Evolutionary conservation across 352 stramenopile species (phyloP), one percentile per base, ranked within the genome.

Genomic region (Globisporangium echinulatum): DNA sequence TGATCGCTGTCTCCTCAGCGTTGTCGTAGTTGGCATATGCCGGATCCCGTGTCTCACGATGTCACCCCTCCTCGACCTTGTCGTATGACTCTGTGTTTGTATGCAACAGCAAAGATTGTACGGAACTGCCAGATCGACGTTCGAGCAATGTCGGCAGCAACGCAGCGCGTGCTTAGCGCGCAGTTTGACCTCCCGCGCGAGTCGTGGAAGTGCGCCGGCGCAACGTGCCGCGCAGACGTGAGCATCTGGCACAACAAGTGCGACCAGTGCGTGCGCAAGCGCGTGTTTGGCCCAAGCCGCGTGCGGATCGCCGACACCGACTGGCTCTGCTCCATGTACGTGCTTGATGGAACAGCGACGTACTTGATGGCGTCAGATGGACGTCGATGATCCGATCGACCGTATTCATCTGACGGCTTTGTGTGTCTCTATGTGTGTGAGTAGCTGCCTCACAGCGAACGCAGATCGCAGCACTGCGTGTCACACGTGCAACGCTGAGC

Each of bases 271-370:
- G 60, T 47, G 0, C 69, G 59, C 4, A 72, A 74, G 52, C 77
- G 81, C n/a, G 63, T 82, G 61, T 88, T 84, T 63, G 62, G 71
- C 1, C 59, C 68, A 2, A 88, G 75, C 58, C 70, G 73, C 50
- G 69, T 76, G 11, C 74, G 69, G 19, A 82, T 88, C 52, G 54
- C 55, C 44, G 49, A 59, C 6, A 64, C 68, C 14, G 79, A 76
- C 39, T 90, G 81, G 81, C 63, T 90, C n/a, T 90, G 81, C 56
- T 83, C 75, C 9, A 71, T 90, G 81, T 90, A 67, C 54, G 75
- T 74, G 0, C 43, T 5, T 7, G 46, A 44, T 44, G 40, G 7
- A 44, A 44, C 40, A 8, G 11, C 40, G 40, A 44, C 40, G 40
- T 13, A 44, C 11, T 33, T 33, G 25, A 33, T 33, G 25, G 25